phyloP scores from a whole-genome alignment of 2,329 filamentous ascomycete genomes.

The Sordariomycetes sp. region DNA sequence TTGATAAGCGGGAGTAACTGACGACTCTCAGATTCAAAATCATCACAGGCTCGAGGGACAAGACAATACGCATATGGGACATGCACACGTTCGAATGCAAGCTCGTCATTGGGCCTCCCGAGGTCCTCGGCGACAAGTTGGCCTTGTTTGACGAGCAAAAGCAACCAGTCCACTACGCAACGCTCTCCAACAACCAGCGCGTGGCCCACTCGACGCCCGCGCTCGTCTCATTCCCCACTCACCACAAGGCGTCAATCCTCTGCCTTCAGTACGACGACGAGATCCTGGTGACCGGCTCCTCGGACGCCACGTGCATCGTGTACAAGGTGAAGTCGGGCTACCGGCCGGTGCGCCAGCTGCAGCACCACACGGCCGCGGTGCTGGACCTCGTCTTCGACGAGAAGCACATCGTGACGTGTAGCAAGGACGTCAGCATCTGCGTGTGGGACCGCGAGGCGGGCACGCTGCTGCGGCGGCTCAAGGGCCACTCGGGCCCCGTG shows the following conservation, averaged over 20 bases:
- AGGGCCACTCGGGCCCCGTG: conserved; percentile 82
- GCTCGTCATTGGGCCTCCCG: conserved; percentile 74
- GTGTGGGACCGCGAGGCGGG: conserved; percentile 86
- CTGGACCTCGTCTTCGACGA: conserved; percentile 90
- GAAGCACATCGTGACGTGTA: conserved; percentile 90
- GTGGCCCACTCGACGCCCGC: conserved; percentile 38
- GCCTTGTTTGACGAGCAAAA: conserved; percentile 42
- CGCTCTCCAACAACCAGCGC: conserved; percentile 36
- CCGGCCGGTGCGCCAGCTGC: conserved; percentile 66
- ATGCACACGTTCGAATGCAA: conserved; percentile 78
- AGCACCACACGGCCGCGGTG: conserved; percentile 75
- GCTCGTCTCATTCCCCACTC: conserved; percentile 46
- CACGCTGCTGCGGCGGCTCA: conserved; percentile 63
- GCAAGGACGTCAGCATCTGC: conserved; percentile 88
- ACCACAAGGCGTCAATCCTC: conserved; percentile 86
- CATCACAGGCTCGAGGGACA: conserved; percentile 90
- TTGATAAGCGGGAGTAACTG: conserved; percentile 18
- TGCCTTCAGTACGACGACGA: conserved; percentile 90
- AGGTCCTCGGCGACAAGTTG: conserved; percentile 42
- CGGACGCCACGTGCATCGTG: conserved; percentile 82
- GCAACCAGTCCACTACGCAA: conserved; percentile 42
- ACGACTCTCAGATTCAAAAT: conserved; percentile 64
- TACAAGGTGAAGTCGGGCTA: conserved; percentile 77
- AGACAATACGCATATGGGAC: conserved; percentile 94
- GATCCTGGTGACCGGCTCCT: conserved; percentile 91